Evolutionary conservation across 1,284 basidiomycete species (phyloP).

Genomic region (Cystobasidium pallidum): DNA sequence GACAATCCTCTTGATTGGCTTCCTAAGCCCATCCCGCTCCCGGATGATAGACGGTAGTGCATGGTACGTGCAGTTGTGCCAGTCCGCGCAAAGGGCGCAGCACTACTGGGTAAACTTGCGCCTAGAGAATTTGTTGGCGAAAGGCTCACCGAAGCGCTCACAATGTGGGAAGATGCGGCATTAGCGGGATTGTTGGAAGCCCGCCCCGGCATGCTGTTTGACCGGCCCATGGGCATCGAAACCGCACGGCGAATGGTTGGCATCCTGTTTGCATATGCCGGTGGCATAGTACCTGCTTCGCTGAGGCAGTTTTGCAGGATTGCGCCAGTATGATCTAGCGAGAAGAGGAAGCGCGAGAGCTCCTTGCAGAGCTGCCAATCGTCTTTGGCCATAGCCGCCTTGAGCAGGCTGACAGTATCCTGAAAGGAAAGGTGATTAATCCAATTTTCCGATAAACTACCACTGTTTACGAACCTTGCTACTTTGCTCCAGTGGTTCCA

Average conservation of each 20-base stretch:
- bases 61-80: conserved; percentile 30
- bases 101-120: conserved; percentile 17
- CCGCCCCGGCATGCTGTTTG: conserved; percentile 8
- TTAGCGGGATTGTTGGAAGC: background rate
- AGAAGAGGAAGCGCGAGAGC: conserved; percentile 85
- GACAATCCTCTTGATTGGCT: background rate
- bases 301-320: conserved; percentile 62
- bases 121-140: conserved; percentile 1
- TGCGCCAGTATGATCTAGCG: conserved; percentile 74
- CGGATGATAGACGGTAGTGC: conserved; percentile 42
- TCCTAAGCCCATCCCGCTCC: conserved; percentile 31
- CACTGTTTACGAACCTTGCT: conserved; percentile 55
- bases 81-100: conserved; percentile 34
- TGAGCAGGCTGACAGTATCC: conserved; percentile 77
- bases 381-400: conserved; percentile 70
- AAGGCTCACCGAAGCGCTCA: conserved; percentile 4
- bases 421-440: conserved; percentile 51
- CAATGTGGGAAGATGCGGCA: background rate
- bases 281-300: conserved; percentile 54
- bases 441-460: background rate
- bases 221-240: conserved; percentile 18
- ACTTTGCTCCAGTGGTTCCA: conserved; percentile 83
- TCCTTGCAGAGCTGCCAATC: conserved; percentile 76
- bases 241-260: conserved; percentile 28
- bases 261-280: conserved; percentile 25